phyloP scores from a whole-genome alignment of 129 eudicot genomes.

The Flaveria trinervia region DNA sequence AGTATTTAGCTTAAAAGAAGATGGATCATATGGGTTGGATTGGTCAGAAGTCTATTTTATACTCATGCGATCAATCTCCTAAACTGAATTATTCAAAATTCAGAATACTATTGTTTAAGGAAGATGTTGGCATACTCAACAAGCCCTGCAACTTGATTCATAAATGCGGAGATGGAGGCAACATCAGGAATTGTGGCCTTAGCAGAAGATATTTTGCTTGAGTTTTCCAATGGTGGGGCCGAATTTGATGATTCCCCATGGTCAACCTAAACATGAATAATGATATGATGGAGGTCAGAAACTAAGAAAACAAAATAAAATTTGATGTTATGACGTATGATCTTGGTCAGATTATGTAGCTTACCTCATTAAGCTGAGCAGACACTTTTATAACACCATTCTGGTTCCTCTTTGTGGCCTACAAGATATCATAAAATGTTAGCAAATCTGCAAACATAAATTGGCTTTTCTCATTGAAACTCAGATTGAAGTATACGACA shows the following conservation, averaged over 20 bases:
- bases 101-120: constrained; percentile 8
- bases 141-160: constrained; percentile 79
- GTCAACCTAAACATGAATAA: constrained; percentile 37
- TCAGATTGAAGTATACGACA: background rate
- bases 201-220: constrained; percentile 19
- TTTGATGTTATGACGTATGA: background rate
- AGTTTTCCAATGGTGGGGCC: constrained; percentile 34
- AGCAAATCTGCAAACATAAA: constrained; percentile 3
- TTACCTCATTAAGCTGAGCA: constrained; percentile 65
- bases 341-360: constrained; percentile 4
- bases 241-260: constrained; percentile 44
- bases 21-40: background rate
- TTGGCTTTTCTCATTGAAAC: background rate
- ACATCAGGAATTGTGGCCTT: constrained; percentile 50
- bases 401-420: constrained; percentile 53
- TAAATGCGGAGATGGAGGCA: constrained; percentile 56
- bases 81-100: background rate
- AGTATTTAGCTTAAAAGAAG: too few relatives aligned
- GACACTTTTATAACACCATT: constrained; percentile 48
- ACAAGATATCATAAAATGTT: constrained; percentile 21
- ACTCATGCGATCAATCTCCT: background rate
- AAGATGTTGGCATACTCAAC: constrained; percentile 51
- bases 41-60: background rate
- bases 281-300: background rate
- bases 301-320: background rate